Evolutionary conservation across 2,329 filamentous ascomycete species (phyloP), one percentile per base, ranked within the genome.

Genomic region (Alternaria sp.): DNA sequence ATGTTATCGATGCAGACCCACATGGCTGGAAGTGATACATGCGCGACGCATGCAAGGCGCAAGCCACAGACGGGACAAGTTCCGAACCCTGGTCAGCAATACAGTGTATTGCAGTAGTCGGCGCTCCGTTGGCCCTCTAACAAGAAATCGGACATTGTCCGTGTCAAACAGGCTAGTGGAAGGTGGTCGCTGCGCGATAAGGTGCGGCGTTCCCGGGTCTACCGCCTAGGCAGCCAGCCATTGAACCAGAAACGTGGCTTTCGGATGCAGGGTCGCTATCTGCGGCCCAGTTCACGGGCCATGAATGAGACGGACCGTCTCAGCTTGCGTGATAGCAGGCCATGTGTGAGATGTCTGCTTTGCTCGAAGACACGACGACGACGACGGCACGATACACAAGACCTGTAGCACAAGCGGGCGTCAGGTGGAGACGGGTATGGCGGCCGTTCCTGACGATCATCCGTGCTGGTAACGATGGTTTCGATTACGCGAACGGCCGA

Each of bases 21-120:
- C 61, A 44, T 53, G 45, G 59, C 57, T 63, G 30, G 57, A 63
- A 59, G 40, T 23, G 26, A 55, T 52, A 26, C 50, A 36, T 55
- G 50, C 54, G 49, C 21, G 57, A 59, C 56, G 19, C 44, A 50
- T 54, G 56, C 60, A 62, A 59, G 60, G 56, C 60, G 49, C 60
- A 28, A 59, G 56, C 50, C 60, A 59, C 44, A 50, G 43, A 54
- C 60, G 56, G 60, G 32, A 62, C 56, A 52, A 19, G 25, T 28
- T 62, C 60, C 60, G 49, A 62, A 50, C 50, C 50, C 43, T 26
- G 32, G 60, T 43, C 36, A 50, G 23, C 19, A 60, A 28, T 40
- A 52, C 32, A 44, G 51, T 21, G 32, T 25, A 26, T 36, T 60
- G 43, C 57, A 54, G 45, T 51, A 63, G 51, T 36, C 44, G 51